A percentile compares a stretch with the other conserved stretches of the same genome.
Conservation (phyloP, 495 filamentous ascomycete species). For the Cryomyces antarcticus region DNA sequence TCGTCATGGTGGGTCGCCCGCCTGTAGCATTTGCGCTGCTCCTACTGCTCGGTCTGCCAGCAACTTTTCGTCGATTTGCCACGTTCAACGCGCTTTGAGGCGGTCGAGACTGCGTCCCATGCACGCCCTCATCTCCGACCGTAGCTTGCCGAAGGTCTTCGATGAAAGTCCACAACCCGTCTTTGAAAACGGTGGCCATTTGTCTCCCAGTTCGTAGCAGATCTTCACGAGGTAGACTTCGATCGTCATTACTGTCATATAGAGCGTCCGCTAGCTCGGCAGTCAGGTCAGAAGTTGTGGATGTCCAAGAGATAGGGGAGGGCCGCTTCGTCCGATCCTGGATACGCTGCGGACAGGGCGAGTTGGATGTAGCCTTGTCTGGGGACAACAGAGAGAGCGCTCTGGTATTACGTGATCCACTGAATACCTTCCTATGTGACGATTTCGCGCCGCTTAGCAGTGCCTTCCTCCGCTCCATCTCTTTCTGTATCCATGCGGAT, state of each 20-base stretch:
- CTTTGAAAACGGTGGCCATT: slow-evolving; percentile 73
- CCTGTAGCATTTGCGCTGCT: slow-evolving; percentile 15
- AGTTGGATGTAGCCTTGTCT: slow-evolving; percentile 18
- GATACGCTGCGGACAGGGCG: slow-evolving; percentile 15
- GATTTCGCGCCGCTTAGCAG: slow-evolving; percentile 23
- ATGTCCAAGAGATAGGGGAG: slow-evolving; percentile 5
- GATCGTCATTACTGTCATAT: slow-evolving; percentile 11
- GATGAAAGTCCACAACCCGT: slow-evolving; percentile 90
- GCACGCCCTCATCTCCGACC: slow-evolving; percentile 75
- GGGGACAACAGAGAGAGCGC: slow-evolving; percentile 76
- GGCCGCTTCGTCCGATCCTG: neutral
- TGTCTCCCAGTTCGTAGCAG: slow-evolving; percentile 55
- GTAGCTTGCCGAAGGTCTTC: slow-evolving; percentile 90
- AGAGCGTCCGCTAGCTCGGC: slow-evolving; percentile 7
- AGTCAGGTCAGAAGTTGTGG: slow-evolving; percentile 15
- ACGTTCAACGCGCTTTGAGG: slow-evolving; percentile 16
- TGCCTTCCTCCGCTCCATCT: slow-evolving; percentile 40
- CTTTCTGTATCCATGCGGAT: slow-evolving; percentile 22
- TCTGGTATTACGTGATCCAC: slow-evolving; percentile 54
- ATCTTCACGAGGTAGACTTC: slow-evolving; percentile 23
- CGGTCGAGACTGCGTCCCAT: slow-evolving; percentile 26
- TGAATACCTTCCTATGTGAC: slow-evolving; percentile 36
- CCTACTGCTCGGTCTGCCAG: slow-evolving; percentile 17
- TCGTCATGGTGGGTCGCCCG: neutral
- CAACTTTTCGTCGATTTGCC: slow-evolving; percentile 12